Conservation (phyloP, 78 protist genomes). For the Tieghemostelium lacteum region DNA sequence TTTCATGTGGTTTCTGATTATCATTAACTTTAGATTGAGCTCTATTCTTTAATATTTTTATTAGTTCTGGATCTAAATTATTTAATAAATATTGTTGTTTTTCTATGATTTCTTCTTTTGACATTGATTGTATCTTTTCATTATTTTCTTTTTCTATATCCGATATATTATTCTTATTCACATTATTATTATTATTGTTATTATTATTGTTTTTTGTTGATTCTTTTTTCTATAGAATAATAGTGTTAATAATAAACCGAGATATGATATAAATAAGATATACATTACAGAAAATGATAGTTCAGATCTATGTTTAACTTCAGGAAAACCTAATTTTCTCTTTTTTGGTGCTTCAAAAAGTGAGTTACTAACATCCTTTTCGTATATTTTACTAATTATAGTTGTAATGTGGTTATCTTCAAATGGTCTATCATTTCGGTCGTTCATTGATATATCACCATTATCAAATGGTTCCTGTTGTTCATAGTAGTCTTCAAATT, state of each 20-base stretch:
- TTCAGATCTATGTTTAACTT: constrained; percentile 49
- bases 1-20: neutral
- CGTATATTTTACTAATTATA: constrained; percentile 24
- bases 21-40: neutral
- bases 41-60: constrained; percentile 41
- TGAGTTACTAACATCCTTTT: constrained; percentile 45
- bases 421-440: no score
- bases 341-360: constrained; percentile 66
- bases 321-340: constrained; percentile 33
- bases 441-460: neutral
- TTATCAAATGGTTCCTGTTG: constrained; percentile 5
- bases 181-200: neutral
- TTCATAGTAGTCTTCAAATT: neutral
- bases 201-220: neutral
- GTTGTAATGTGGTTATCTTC: constrained; percentile 46
- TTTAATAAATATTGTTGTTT: constrained; percentile 59
- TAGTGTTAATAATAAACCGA: neutral
- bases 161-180: neutral
- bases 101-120: constrained; percentile 44
- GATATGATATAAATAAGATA: neutral
- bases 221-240: neutral
- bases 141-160: constrained; percentile 53
- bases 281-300: constrained; percentile 25
- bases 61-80: constrained; percentile 55
- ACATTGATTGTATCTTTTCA: constrained; percentile 33